phyloP scores from a whole-genome alignment of 345 rosid genomes.

The Atalantia buxifolia region DNA sequence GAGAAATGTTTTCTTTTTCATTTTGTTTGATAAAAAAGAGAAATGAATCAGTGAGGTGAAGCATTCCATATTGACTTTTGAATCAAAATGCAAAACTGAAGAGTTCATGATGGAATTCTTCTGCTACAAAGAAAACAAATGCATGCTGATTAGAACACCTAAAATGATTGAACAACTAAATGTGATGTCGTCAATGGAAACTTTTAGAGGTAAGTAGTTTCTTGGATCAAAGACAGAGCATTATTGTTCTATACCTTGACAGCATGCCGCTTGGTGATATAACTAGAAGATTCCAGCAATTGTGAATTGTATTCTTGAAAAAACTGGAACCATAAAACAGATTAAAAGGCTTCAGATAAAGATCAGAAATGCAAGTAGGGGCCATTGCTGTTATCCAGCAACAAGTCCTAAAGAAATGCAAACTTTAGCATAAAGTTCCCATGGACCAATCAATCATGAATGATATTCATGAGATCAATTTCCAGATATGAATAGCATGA shows the following conservation, averaged over 20 bases:
- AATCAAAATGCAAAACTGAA: neutral
- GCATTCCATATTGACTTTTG: neutral
- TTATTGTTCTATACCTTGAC: conserved; percentile 32
- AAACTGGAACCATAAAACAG: conserved; percentile 27
- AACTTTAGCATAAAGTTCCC: neutral
- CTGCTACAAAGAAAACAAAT: neutral
- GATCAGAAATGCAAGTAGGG: neutral
- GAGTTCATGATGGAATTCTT: neutral
- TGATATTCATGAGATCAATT: neutral
- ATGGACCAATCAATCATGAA: neutral
- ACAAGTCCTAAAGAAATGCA: neutral
- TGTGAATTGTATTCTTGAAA: conserved; percentile 41
- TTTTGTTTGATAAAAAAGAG: neutral
- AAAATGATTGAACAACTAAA: neutral
- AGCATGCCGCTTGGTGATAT: conserved; percentile 49
- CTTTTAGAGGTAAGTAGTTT: neutral
- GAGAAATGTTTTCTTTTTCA: neutral
- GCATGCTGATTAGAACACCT: neutral
- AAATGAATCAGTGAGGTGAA: neutral
- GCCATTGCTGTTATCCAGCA: neutral
- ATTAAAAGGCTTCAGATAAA: neutral
- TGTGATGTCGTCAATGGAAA: neutral
- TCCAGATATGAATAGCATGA: neutral
- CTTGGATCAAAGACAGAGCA: neutral
- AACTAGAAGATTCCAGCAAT: conserved; percentile 34